Evolutionary conservation across 2,329 filamentous ascomycete genomes (phyloP).

Genomic region (Scedosporium apiospermum): DNA sequence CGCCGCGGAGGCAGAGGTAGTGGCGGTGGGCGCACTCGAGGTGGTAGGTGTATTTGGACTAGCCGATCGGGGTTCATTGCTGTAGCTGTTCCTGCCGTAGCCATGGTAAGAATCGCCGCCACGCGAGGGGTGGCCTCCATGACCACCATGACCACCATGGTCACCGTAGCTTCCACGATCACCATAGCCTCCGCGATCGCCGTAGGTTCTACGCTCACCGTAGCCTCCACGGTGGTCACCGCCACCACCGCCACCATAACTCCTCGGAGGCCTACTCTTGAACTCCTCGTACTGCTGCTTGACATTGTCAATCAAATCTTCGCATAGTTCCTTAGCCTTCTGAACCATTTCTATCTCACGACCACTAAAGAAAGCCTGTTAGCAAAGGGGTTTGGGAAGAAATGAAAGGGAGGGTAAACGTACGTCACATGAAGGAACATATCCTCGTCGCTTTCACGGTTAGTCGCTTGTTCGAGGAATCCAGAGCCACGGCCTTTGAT

Average conservation of each 20-base stretch:
- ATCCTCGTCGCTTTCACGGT: conserved; percentile 82
- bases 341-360: conserved; percentile 81
- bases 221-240: conserved; percentile 23
- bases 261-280: conserved; percentile 69
- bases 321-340: conserved; percentile 77
- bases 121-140: conserved; percentile 12
- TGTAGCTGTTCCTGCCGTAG: conserved; percentile 13
- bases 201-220: conserved; percentile 16
- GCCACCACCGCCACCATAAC: conserved; percentile 27
- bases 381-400: conserved; percentile 14
- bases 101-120: conserved; percentile 19
- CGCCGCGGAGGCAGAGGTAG: conserved; percentile 13
- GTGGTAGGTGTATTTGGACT: conserved; percentile 26
- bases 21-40: conserved; percentile 14
- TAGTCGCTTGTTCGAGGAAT: conserved; percentile 83
- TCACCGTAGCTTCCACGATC: conserved; percentile 14
- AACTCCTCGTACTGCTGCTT: conserved; percentile 84
- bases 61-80: conserved; percentile 6
- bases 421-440: conserved; percentile 97
- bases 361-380: conserved; percentile 46
- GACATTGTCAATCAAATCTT: conserved; percentile 80
- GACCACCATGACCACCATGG: conserved; percentile 13
- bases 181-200: conserved; percentile 10
- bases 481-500: conserved; percentile 96
- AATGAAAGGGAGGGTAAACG: conserved; percentile 22